Conservation (phyloP, 225 moss, liverwort and hornwort species). For the Thuidium tamariscinum region DNA sequence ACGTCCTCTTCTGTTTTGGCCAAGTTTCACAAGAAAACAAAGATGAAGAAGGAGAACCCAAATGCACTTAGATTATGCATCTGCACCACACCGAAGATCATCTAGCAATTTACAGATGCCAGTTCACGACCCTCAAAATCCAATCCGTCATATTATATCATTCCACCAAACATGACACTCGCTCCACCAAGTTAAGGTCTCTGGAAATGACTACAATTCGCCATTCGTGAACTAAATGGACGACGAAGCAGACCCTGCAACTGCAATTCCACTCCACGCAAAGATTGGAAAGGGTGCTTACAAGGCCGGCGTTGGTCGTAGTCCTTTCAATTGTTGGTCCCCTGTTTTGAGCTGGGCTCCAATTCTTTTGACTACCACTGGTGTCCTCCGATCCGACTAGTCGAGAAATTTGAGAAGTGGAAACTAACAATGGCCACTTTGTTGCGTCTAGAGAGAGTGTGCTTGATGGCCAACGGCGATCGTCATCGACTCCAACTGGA, state of each 20-base stretch:
- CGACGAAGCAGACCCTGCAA: not conserved
- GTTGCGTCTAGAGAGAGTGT: not conserved
- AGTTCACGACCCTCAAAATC: not conserved
- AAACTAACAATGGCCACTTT: not conserved
- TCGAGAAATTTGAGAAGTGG: not conserved
- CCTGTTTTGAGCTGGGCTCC: not conserved
- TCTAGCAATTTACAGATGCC: not conserved
- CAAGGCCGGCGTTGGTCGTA: not conserved
- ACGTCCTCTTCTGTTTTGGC: not conserved
- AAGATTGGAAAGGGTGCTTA: not conserved
- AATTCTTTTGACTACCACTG: not conserved
- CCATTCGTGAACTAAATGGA: not conserved
- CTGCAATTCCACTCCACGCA: not conserved
- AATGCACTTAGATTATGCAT: not conserved
- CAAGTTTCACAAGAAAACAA: not conserved
- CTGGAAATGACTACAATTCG: not conserved
- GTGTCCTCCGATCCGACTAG: not conserved
- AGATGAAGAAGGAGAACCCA: not conserved
- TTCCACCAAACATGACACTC: not conserved
- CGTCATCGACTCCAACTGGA: not conserved
- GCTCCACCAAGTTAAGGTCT: not conserved
- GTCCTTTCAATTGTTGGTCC: not conserved
- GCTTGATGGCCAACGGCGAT: not conserved
- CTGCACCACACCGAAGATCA: not conserved
- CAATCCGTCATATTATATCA: not conserved